Evolutionary conservation across 345 rosid species (phyloP), one percentile per base, ranked within the genome.

Genomic region (Erucastrum elatum): DNA sequence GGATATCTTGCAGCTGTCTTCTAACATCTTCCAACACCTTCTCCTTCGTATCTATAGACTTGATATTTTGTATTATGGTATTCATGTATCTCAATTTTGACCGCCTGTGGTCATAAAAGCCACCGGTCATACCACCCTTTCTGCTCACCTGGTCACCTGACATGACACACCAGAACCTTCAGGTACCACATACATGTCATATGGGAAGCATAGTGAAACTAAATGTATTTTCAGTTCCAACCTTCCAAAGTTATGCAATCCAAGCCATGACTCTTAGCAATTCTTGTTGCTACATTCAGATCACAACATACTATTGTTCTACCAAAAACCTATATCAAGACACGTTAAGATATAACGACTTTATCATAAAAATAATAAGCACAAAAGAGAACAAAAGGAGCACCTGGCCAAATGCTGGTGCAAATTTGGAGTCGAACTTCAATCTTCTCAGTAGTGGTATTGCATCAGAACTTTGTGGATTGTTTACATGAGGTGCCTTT

Each of bases 91-190:
- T 93, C 84, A 95, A 82, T 61, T 91, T 95, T 63, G 98, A 95
- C 79, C 99, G 98, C 76, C 92, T 87, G 75, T 88, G 84, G 80
- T 95, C 99, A 84, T 95, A 95, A 85, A 91, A 95, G 34, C 98
- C 98, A 66, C 96, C 96, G 0, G 98, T 95, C 98, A 95, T 95
- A 62, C 98, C 94, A 76, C 98, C 98, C 84, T 93, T 93, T 87
- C 91, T 89, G 88, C 98, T 95, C 77, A 95, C 99, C 89, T 93
- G 99, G 81, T 95, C 99, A 85, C 99, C 98, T 94, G 85, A 75
- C 70, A 76, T 58, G 82, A 64, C 55, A 78, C 51, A 82, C 67
- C 64, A 70, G 75, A 83, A 16, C 66, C 68, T 49, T 80, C 41
- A 81, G 59, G 29, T 44, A 65, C 61, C 82, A 79, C 26, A 68